phyloP scores from a whole-genome alignment of 257 asterid species.

The Voacanga thouarsii region DNA sequence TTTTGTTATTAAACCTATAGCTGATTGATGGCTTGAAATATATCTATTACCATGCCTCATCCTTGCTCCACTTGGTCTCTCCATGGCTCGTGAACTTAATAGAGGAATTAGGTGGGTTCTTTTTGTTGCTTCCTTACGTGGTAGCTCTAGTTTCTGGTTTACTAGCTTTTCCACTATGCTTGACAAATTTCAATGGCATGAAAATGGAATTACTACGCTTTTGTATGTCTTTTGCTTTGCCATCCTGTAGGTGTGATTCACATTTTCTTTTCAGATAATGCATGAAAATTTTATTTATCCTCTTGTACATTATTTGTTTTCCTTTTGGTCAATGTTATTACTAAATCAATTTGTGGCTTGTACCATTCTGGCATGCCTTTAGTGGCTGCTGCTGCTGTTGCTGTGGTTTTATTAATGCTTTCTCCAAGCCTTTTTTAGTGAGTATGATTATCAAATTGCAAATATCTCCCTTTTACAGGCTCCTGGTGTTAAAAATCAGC shows the following conservation, averaged over 20 bases:
- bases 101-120: too few species aligned
- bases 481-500: conserved; percentile 88
- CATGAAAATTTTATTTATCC: neutral
- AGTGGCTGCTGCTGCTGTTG: neutral
- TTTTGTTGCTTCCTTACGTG: neutral
- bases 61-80: neutral
- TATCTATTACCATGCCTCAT: neutral
- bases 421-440: neutral
- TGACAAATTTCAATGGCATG: too few species aligned
- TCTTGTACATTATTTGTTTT: neutral
- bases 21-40: neutral
- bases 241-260: neutral
- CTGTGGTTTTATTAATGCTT: neutral
- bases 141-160: neutral
- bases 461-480: conserved; percentile 46
- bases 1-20: neutral
- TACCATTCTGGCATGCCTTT: neutral
- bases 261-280: neutral
- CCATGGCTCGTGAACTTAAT: neutral
- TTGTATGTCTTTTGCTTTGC: neutral
- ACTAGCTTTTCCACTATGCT: too few species aligned
- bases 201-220: neutral
- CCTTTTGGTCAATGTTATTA: neutral
- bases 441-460: conserved; percentile 5
- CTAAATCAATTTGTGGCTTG: neutral